phyloP scores from a whole-genome alignment of 1,284 basidiomycete genomes.

The Leccinum solheimii region DNA sequence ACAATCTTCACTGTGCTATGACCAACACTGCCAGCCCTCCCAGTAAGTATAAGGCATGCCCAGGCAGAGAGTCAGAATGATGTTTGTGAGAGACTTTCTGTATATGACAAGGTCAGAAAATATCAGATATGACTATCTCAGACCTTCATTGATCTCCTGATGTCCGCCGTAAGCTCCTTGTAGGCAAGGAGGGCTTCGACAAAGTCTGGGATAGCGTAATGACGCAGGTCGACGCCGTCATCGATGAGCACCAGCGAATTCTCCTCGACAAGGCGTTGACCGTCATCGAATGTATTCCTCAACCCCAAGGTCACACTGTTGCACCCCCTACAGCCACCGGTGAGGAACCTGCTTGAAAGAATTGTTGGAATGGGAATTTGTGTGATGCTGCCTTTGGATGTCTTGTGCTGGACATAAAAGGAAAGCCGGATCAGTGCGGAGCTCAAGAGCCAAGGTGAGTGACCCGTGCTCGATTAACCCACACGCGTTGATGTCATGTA shows the following conservation, averaged over 20 bases:
- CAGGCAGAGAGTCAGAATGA: no score
- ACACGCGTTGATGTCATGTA: constrained; percentile 34
- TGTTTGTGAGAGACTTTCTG: no score
- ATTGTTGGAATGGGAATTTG: constrained; percentile 98
- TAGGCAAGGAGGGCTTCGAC: constrained; percentile 82
- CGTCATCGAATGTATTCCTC: constrained; percentile 80
- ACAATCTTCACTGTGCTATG: no score
- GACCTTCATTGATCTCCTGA: no score
- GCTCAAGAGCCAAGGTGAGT: constrained; percentile 40
- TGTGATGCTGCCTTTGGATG: constrained; percentile 94
- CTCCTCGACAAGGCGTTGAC: constrained; percentile 88
- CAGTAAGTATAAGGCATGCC: no score
- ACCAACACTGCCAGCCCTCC: no score
- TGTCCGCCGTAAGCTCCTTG: constrained; percentile 75
- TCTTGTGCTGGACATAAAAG: constrained; percentile 81
- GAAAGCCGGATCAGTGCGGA: constrained; percentile 72
- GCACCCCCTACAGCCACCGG: constrained; percentile 51
- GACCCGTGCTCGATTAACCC: neutral
- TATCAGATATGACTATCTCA: no score
- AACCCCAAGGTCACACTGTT: constrained; percentile 57
- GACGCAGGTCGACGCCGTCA: constrained; percentile 86
- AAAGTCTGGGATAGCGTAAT: constrained; percentile 95
- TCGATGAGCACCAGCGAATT: constrained; percentile 89
- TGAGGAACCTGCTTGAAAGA: constrained; percentile 94
- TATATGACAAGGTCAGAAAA: no score